Evolutionary conservation across 2,329 filamentous ascomycete species (phyloP).

Genomic region (Xylariaceae sp.): DNA sequence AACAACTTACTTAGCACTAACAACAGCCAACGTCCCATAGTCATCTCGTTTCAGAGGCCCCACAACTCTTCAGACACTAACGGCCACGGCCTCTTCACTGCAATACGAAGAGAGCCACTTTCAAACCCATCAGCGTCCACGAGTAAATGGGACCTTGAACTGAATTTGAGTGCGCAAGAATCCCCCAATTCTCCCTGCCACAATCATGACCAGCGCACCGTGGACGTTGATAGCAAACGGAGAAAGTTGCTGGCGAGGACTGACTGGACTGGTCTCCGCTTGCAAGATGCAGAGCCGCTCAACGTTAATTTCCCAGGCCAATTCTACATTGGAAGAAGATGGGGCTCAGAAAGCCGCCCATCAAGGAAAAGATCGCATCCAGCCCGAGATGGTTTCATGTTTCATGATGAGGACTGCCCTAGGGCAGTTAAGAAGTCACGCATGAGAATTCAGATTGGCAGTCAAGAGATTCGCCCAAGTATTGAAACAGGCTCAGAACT

Average conservation of each 20-base stretch:
- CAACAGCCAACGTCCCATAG: slow-evolving; percentile 30
- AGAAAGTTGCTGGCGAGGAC: slow-evolving; percentile 28
- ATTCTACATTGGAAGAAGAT: slow-evolving; percentile 20
- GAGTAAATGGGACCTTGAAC: slow-evolving; percentile 7
- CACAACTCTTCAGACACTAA: slow-evolving; percentile 4
- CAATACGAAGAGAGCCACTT: slow-evolving; percentile 7
- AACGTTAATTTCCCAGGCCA: slow-evolving; percentile 27
- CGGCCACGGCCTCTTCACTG: slow-evolving; percentile 2
- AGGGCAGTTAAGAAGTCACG: slow-evolving; percentile 2
- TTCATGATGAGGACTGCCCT: not conserved
- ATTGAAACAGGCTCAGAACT: slow-evolving; percentile 15
- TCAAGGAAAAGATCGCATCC: slow-evolving; percentile 9
- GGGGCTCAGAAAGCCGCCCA: slow-evolving; percentile 16
- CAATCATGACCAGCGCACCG: not conserved
- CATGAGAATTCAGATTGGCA: slow-evolving; percentile 35
- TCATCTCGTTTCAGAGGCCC: slow-evolving; percentile 27
- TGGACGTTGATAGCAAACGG: slow-evolving; percentile 23
- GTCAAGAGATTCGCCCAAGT: slow-evolving; percentile 29
- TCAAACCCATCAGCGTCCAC: slow-evolving; percentile 16
- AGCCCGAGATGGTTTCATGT: slow-evolving; percentile 1
- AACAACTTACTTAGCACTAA: slow-evolving; percentile 28
- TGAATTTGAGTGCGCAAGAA: not conserved
- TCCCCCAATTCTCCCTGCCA: not conserved
- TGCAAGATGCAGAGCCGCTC: slow-evolving; percentile 34
- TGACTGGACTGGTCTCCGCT: slow-evolving; percentile 33